Percentiles rank a stretch among this genome's conserved stretches.
Evolutionary conservation across 495 filamentous ascomycete species (phyloP).

Genomic region (Cercophora sp.): DNA sequence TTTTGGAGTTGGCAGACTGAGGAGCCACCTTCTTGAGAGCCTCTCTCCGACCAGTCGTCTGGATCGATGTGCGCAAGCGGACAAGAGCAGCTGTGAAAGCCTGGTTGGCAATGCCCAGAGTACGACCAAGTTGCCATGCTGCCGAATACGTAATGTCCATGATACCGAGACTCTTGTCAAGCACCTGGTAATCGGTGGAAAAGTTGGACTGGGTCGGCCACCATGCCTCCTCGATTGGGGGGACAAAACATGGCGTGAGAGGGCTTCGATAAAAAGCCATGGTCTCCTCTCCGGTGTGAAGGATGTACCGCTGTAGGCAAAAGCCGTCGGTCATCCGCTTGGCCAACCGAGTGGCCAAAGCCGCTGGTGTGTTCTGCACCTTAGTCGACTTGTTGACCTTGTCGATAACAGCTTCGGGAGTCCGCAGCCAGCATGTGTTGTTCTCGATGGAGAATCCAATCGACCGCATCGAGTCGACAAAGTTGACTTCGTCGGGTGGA

Average conservation of each 20-base stretch:
- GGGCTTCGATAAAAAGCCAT: constrained; percentile 41
- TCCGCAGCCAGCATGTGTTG: constrained; percentile 1
- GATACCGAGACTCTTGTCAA: constrained; percentile 39
- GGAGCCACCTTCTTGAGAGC: background rate
- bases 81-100: constrained; percentile 25
- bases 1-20: background rate
- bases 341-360: background rate
- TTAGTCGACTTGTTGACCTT: background rate
- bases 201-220: constrained; percentile 29
- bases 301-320: constrained; percentile 30
- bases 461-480: constrained; percentile 21
- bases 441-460: constrained; percentile 16
- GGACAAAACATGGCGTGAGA: constrained; percentile 26
- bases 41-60: background rate
- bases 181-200: constrained; percentile 38
- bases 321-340: constrained; percentile 39
- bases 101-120: constrained; percentile 29
- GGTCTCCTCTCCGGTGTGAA: constrained; percentile 40
- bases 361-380: background rate
- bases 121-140: constrained; percentile 46
- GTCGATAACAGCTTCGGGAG: background rate
- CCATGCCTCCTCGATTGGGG: constrained; percentile 15
- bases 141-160: constrained; percentile 47
- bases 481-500: constrained; percentile 33
- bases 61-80: constrained; percentile 21